Evolutionary conservation across 1,284 basidiomycete genomes (phyloP).

Genomic region (Sporisorium sorghi): DNA sequence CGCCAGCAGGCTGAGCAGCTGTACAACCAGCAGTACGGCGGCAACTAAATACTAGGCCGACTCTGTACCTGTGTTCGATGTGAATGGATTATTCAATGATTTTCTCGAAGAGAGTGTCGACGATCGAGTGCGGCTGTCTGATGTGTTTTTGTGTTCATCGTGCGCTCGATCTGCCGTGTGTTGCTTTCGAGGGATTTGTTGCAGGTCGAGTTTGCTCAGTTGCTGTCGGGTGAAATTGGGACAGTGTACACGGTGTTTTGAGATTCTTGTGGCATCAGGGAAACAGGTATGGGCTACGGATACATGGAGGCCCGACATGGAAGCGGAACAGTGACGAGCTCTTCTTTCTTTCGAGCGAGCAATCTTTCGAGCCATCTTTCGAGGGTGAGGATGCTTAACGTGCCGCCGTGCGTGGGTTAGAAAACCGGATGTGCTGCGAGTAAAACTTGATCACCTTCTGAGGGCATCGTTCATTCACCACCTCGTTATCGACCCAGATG

Average conservation of each 20-base stretch:
- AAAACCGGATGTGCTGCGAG: constrained; percentile 45
- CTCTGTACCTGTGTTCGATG: too few relatives aligned
- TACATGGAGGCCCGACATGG: neutral
- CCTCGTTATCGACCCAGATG: constrained; percentile 39
- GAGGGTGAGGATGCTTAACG: neutral
- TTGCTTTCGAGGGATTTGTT: too few relatives aligned
- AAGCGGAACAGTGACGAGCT: too few relatives aligned
- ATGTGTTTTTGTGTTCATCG: too few relatives aligned
- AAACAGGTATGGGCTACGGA: neutral
- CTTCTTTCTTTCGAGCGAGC: neutral
- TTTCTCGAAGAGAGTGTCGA: too few relatives aligned
- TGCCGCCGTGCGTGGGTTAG: constrained; percentile 18
- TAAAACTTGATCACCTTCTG: constrained; percentile 56
- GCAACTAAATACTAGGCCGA: too few relatives aligned
- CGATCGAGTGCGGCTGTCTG: too few relatives aligned
- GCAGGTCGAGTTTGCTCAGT: too few relatives aligned
- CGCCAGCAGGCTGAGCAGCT: constrained; percentile 52
- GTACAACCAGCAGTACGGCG: constrained; percentile 57
- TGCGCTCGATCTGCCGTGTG: too few relatives aligned
- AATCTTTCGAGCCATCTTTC: too few relatives aligned
- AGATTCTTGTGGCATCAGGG: neutral
- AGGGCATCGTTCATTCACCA: constrained; percentile 45
- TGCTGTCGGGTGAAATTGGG: neutral
- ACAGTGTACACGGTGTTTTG: too few relatives aligned
- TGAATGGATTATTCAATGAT: too few relatives aligned